These are phyloP conservation scores for Suhomyces bribrorum DNA, from an alignment of 1,139 yeast genomes.

Conservation along the genomic window DNA sequence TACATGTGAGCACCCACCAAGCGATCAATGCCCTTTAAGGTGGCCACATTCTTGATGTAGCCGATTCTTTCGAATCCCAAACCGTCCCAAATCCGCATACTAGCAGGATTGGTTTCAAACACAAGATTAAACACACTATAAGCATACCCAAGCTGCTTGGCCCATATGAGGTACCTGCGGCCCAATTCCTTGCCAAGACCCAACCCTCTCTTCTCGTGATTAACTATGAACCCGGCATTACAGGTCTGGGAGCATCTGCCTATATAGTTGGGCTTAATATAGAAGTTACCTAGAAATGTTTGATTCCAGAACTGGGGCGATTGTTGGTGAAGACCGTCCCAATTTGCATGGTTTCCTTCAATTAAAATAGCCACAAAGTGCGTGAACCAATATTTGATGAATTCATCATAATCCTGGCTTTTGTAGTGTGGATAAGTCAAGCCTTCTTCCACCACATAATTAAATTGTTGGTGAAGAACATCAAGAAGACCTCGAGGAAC, in stretches of 20 bases:
- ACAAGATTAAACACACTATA: slow-evolving; percentile 84
- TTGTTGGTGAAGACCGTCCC: slow-evolving; percentile 19
- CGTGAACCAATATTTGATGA: slow-evolving; percentile 44
- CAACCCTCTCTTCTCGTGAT: slow-evolving; percentile 53
- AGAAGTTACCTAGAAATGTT: slow-evolving; percentile 63
- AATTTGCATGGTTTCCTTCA: slow-evolving; percentile 33
- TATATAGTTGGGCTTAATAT: slow-evolving; percentile 73
- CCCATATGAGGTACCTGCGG: slow-evolving; percentile 58
- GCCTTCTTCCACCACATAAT: slow-evolving; percentile 51
- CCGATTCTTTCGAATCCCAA: slow-evolving; percentile 78
- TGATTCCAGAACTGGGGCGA: slow-evolving; percentile 34
- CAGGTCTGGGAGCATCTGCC: slow-evolving; percentile 81
- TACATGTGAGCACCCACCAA: slow-evolving; percentile 68
- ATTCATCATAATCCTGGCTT: slow-evolving; percentile 31
- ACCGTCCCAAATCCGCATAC: slow-evolving; percentile 70
- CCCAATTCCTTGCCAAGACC: slow-evolving; percentile 68
- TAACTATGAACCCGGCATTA: slow-evolving; percentile 77
- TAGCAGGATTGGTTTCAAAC: slow-evolving; percentile 69
- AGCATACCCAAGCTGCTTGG: slow-evolving; percentile 69
- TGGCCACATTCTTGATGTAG: slow-evolving; percentile 62
- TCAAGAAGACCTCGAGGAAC: slow-evolving; percentile 40
- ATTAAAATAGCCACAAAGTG: slow-evolving; percentile 49
- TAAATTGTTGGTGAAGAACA: slow-evolving; percentile 40
- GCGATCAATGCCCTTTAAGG: slow-evolving; percentile 58
- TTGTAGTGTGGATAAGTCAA: slow-evolving; percentile 48